Evolutionary conservation across 2,329 filamentous ascomycete genomes (phyloP).

Genomic region (Aspergillus tubingensis): DNA sequence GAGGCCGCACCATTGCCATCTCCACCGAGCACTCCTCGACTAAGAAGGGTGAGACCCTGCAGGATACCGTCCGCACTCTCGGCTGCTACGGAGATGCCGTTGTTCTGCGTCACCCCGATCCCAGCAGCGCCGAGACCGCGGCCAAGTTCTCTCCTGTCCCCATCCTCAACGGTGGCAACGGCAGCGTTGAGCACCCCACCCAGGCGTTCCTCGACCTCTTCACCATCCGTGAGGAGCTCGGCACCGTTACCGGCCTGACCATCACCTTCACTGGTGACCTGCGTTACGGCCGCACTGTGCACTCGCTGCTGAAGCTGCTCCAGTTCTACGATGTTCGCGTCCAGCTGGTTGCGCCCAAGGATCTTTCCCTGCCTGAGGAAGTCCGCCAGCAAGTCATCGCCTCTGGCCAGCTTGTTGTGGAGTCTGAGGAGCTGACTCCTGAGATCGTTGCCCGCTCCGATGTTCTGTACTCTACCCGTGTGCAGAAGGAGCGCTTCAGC

Average conservation of each 20-base stretch:
- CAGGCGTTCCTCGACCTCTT: constrained; percentile 98
- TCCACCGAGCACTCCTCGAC: constrained; percentile 83
- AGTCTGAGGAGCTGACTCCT: constrained; percentile 76
- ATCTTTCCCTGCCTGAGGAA: constrained; percentile 72
- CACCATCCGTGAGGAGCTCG: constrained; percentile 96
- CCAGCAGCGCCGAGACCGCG: constrained; percentile 76
- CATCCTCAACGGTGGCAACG: constrained; percentile 96
- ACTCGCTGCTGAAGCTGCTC: constrained; percentile 91
- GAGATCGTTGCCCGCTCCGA: constrained; percentile 86
- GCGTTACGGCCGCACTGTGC: constrained; percentile 88
- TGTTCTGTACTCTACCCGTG: constrained; percentile 93
- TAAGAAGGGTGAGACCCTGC: constrained; percentile 89
- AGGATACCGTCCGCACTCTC: constrained; percentile 90
- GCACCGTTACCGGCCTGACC: constrained; percentile 90
- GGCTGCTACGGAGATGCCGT: constrained; percentile 94
- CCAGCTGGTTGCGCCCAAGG: constrained; percentile 83
- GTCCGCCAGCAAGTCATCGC: constrained; percentile 71
- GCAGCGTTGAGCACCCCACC: constrained; percentile 92
- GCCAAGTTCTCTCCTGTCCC: constrained; percentile 86
- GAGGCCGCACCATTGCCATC: constrained; percentile 80
- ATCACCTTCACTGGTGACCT: constrained; percentile 96
- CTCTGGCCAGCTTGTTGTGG: constrained; percentile 74
- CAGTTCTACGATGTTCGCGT: constrained; percentile 94
- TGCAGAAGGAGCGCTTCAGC: constrained; percentile 96
- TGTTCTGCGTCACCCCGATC: constrained; percentile 90